Conservation (phyloP, 1,284 basidiomycete genomes). For the Ceraceosorus bombacis region DNA sequence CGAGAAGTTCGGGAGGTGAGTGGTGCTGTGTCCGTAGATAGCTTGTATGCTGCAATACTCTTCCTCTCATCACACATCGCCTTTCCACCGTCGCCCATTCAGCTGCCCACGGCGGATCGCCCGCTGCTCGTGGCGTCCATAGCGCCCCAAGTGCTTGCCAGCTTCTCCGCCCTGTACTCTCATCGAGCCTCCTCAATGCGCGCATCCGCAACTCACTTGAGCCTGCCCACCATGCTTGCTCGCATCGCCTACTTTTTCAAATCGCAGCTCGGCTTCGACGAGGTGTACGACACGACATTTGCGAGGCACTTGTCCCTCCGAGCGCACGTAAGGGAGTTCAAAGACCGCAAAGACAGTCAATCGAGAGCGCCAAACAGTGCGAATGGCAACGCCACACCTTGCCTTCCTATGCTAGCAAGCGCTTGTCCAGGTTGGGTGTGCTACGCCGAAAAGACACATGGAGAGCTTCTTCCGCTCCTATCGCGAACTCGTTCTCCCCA, state of each 20-base stretch:
- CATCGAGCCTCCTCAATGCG: constrained; percentile 43
- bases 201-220: not conserved
- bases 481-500: constrained; percentile 82
- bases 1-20: constrained; percentile 8
- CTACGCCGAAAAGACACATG: constrained; percentile 94
- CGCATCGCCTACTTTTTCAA: constrained; percentile 51
- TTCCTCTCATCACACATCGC: not conserved
- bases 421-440: constrained; percentile 99
- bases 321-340: constrained; percentile 76
- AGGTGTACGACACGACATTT: constrained; percentile 89
- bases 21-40: not conserved
- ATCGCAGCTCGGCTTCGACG: constrained; percentile 58
- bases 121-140: constrained; percentile 36
- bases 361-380: not conserved
- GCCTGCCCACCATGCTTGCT: constrained; percentile 42
- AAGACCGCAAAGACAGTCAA: constrained; percentile 15
- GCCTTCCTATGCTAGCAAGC: constrained; percentile 81
- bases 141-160: constrained; percentile 85
- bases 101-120: not conserved
- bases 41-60: not conserved
- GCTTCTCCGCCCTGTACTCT: constrained; percentile 52
- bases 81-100: not conserved
- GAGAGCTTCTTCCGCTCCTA: constrained; percentile 83
- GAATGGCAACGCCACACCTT: constrained; percentile 19
- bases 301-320: constrained; percentile 75